Percentiles rank a stretch among this genome's conserved stretches.
phyloP scores from a whole-genome alignment of 1,139 yeast species.

The Meyerozyma athensensis region DNA sequence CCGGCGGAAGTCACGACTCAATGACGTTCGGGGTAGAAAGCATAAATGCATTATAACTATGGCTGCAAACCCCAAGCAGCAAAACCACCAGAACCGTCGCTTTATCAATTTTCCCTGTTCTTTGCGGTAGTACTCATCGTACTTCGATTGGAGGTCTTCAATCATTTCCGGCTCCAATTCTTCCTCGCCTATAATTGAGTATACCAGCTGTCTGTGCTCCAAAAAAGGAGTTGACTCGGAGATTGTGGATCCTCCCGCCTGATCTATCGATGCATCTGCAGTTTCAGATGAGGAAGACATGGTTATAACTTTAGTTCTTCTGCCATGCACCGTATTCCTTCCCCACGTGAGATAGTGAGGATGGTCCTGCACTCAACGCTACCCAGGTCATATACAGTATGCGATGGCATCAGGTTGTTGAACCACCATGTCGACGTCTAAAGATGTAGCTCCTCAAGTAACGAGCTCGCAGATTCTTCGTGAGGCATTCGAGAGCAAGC shows the following conservation, averaged over 20 bases:
- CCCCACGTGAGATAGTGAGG: not conserved
- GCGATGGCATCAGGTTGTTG: not conserved
- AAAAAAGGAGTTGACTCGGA: not conserved
- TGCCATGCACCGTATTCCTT: not conserved
- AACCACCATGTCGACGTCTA: not conserved
- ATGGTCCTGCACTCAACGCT: not conserved
- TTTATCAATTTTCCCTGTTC: not conserved
- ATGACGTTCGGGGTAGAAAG: constrained; percentile 15
- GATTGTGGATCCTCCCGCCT: not conserved
- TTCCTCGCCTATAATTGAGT: not conserved
- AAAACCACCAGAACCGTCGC: constrained; percentile 13
- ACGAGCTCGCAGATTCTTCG: constrained; percentile 38
- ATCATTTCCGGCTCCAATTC: constrained; percentile 1
- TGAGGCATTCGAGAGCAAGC: constrained; percentile 30
- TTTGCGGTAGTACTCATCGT: not conserved
- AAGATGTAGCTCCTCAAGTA: constrained; percentile 9
- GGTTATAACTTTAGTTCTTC: no score
- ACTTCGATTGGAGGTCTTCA: constrained; percentile 2
- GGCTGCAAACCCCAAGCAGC: constrained; percentile 12
- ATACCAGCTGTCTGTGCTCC: not conserved
- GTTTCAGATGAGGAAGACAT: not conserved
- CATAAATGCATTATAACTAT: constrained; percentile 11
- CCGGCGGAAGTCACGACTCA: constrained; percentile 14
- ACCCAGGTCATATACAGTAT: not conserved
- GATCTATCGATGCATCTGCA: not conserved